Percentiles rank a stretch among this genome's conserved stretches.
These are phyloP conservation scores for Gyromitra esculenta DNA, from an alignment of 2,329 filamentous ascomycete species.

Conservation along the genomic window DNA sequence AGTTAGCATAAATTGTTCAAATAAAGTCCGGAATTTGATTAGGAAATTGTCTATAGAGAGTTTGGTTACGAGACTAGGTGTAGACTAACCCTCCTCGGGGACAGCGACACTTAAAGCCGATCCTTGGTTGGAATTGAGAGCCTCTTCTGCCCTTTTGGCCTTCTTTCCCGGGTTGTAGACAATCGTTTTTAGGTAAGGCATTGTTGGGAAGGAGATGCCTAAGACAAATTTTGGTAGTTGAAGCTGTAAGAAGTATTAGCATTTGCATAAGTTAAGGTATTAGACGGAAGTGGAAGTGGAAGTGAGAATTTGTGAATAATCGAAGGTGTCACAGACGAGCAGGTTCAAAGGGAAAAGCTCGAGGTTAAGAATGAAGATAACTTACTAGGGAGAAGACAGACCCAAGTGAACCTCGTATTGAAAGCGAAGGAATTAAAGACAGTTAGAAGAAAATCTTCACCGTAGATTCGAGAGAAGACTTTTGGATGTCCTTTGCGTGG, in stretches of 20 bases:
- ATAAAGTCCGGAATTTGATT: not conserved
- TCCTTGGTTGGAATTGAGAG: not conserved
- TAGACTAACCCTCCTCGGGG: not conserved
- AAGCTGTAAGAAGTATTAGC: not conserved
- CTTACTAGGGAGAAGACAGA: no score
- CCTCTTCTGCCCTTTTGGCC: not conserved
- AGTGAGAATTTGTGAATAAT: not conserved
- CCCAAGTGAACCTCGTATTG: no score
- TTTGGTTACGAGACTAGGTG: not conserved
- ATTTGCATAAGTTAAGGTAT: not conserved
- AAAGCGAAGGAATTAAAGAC: no score
- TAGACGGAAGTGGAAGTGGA: not conserved
- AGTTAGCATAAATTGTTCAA: not conserved
- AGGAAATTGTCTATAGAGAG: not conserved
- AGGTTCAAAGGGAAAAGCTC: not conserved
- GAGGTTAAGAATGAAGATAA: no score
- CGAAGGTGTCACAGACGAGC: not conserved
- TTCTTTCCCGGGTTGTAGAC: not conserved
- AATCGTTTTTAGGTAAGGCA: not conserved
- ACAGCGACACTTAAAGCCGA: not conserved
- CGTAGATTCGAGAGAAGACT: no score
- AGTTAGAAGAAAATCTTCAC: no score
- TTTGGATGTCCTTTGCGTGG: no score
- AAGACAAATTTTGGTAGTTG: not conserved
- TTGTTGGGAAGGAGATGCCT: not conserved